Conservation (phyloP, 495 filamentous ascomycete species). For the Podospora fimiseda region DNA sequence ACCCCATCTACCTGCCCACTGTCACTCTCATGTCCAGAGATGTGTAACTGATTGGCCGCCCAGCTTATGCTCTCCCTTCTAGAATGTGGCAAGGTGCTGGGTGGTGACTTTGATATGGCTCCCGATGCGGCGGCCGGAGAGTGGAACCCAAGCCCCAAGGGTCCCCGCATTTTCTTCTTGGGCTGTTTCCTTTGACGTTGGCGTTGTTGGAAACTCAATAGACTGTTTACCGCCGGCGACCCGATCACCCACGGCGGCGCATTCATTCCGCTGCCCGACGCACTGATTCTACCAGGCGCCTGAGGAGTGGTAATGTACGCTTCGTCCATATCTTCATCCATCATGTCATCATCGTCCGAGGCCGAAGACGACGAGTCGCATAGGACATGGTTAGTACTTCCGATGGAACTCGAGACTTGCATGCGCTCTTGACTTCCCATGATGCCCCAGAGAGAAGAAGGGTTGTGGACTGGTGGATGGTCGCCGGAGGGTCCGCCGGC, state of each 20-base stretch:
- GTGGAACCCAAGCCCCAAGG: conserved; percentile 35
- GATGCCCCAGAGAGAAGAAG: conserved; percentile 40
- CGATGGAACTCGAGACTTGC: conserved; percentile 74
- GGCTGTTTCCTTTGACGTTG: conserved; percentile 56
- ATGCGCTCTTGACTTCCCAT: conserved; percentile 58
- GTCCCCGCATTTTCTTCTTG: conserved; percentile 34
- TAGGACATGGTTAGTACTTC: conserved; percentile 71
- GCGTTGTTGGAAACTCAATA: conserved; percentile 74
- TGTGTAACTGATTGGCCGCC: conserved; percentile 77
- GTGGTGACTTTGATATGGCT: conserved; percentile 38
- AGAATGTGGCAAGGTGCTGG: conserved; percentile 42
- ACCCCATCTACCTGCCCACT: conserved; percentile 44
- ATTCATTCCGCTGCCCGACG: conserved; percentile 43
- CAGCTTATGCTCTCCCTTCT: conserved; percentile 79
- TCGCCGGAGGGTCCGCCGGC: conserved; percentile 12
- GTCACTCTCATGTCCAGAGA: conserved; percentile 78
- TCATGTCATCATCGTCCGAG: conserved; percentile 68
- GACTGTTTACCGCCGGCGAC: conserved; percentile 62
- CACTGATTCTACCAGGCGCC: conserved; percentile 43
- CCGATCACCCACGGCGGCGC: conserved; percentile 40
- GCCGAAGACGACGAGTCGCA: conserved; percentile 75
- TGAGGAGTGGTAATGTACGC: conserved; percentile 65
- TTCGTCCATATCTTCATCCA: conserved; percentile 79
- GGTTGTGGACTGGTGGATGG: conserved; percentile 24
- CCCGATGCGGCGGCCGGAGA: conserved; percentile 17